phyloP scores from a whole-genome alignment of 768 basidiomycete species.

The Kwoniella europaea region DNA sequence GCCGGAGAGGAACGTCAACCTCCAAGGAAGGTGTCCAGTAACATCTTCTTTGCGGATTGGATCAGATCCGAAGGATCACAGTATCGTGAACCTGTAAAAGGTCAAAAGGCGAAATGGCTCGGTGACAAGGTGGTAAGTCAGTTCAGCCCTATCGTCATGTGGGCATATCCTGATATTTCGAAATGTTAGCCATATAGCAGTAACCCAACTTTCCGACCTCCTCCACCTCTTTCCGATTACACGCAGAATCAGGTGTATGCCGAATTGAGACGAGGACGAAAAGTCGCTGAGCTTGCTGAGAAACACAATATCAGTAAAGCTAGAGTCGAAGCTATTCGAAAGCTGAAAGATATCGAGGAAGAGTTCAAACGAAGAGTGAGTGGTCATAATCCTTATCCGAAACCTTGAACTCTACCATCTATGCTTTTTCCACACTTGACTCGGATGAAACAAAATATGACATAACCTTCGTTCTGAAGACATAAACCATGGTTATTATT shows the following conservation, averaged over 20 bases:
- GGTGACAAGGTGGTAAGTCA: slow-evolving; percentile 50
- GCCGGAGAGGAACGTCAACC: slow-evolving; percentile 12
- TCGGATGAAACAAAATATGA: slow-evolving; percentile 57
- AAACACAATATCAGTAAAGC: slow-evolving; percentile 54
- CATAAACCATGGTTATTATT: slow-evolving; percentile 55
- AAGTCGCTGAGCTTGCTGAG: slow-evolving; percentile 43
- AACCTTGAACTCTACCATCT: neutral
- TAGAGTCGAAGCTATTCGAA: slow-evolving; percentile 51
- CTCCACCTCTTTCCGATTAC: slow-evolving; percentile 55
- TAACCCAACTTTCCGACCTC: slow-evolving; percentile 56
- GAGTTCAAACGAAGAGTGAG: slow-evolving; percentile 54
- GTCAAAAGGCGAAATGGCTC: slow-evolving; percentile 52
- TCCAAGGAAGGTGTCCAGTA: slow-evolving; percentile 22
- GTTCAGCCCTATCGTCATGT: neutral
- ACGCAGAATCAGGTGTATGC: slow-evolving; percentile 46
- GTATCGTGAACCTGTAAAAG: slow-evolving; percentile 35
- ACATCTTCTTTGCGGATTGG: slow-evolving; percentile 35
- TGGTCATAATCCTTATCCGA: neutral
- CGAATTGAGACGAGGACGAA: slow-evolving; percentile 27
- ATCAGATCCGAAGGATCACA: slow-evolving; percentile 32
- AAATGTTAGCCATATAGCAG: slow-evolving; percentile 48
- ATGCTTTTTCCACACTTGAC: slow-evolving; percentile 12
- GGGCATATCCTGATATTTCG: neutral
- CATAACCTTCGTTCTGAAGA: slow-evolving; percentile 60
- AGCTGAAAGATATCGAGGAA: slow-evolving; percentile 52